These are phyloP conservation scores for Penicillium diatomitis DNA, from an alignment of 495 filamentous ascomycete genomes.

Conservation along the genomic window DNA sequence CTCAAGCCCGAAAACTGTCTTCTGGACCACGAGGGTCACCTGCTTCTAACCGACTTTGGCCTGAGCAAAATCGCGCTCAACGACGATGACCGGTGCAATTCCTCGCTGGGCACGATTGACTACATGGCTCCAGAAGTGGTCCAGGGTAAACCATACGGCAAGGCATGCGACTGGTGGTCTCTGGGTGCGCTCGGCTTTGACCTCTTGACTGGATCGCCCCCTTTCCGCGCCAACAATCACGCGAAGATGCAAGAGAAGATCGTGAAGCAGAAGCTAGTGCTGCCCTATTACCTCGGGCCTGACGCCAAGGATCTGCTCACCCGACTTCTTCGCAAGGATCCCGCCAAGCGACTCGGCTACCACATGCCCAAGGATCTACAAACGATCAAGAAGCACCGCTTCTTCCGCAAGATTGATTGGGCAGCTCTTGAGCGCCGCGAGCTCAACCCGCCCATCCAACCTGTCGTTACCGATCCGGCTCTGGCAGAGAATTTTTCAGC, in stretches of 20 bases:
- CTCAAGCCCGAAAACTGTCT: constrained; percentile 98
- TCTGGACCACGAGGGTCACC: constrained; percentile 80
- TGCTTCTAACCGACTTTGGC: constrained; percentile 93
- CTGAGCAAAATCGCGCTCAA: constrained; percentile 90
- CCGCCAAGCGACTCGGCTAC: constrained; percentile 74
- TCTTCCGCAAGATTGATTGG: constrained; percentile 97
- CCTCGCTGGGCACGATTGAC: constrained; percentile 79
- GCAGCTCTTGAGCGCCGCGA: constrained; percentile 67
- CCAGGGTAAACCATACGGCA: constrained; percentile 70
- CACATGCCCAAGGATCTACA: constrained; percentile 81
- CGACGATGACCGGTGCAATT: constrained; percentile 69
- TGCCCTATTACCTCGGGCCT: constrained; percentile 79
- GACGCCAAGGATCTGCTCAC: constrained; percentile 92
- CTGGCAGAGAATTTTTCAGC: constrained; percentile 87
- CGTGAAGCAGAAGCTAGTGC: constrained; percentile 71
- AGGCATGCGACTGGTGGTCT: constrained; percentile 97
- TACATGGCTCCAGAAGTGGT: constrained; percentile 99
- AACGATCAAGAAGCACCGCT: constrained; percentile 85
- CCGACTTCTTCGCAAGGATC: constrained; percentile 82
- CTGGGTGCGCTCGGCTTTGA: constrained; percentile 88
- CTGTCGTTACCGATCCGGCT: constrained; percentile 87
- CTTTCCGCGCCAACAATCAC: constrained; percentile 83
- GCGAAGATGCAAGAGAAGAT: constrained; percentile 91
- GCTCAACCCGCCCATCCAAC: constrained; percentile 76
- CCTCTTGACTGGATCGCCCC: constrained; percentile 79